Conservation (phyloP, 2,329 filamentous ascomycete genomes). For the Purpureocillium lavendulum region DNA sequence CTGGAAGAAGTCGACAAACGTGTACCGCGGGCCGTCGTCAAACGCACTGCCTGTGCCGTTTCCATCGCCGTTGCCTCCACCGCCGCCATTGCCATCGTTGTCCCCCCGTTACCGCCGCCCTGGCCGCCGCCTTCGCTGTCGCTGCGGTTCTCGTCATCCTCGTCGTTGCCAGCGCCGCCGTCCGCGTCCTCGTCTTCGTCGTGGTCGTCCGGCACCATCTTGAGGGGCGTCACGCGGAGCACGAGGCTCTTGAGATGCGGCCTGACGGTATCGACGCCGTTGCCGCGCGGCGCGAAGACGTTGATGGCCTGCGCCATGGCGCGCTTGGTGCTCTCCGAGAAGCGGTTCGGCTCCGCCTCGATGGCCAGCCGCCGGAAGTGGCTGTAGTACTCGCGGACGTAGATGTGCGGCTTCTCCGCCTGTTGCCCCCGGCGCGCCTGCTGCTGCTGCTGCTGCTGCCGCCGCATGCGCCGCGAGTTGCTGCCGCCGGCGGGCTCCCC, state of each 20-base stretch:
- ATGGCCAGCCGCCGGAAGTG: conserved; percentile 33
- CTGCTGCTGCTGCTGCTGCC: background rate
- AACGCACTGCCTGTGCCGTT: background rate
- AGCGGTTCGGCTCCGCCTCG: conserved; percentile 33
- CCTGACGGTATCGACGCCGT: too few species aligned
- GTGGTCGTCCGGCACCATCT: background rate
- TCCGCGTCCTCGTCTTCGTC: background rate
- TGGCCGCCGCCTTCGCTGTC: too few species aligned
- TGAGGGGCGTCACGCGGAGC: conserved; percentile 29
- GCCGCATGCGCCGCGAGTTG: too few species aligned
- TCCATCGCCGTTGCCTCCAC: conserved; percentile 1
- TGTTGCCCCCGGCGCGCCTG: too few species aligned
- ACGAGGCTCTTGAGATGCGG: conserved; percentile 30
- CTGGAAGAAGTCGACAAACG: conserved; percentile 28
- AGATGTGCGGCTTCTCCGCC: conserved; percentile 14
- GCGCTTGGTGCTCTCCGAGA: conserved; percentile 11
- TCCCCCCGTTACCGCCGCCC: too few species aligned
- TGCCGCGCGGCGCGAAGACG: conserved; percentile 19
- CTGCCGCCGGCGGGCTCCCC: background rate
- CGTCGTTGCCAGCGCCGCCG: background rate
- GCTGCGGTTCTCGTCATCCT: background rate
- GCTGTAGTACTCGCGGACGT: conserved; percentile 24
- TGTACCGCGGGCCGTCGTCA: conserved; percentile 12
- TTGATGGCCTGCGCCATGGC: conserved; percentile 27
- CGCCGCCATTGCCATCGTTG: too few species aligned